Evolutionary conservation across 768 basidiomycete genomes (phyloP).

Genomic region (Amyloporia xantha): DNA sequence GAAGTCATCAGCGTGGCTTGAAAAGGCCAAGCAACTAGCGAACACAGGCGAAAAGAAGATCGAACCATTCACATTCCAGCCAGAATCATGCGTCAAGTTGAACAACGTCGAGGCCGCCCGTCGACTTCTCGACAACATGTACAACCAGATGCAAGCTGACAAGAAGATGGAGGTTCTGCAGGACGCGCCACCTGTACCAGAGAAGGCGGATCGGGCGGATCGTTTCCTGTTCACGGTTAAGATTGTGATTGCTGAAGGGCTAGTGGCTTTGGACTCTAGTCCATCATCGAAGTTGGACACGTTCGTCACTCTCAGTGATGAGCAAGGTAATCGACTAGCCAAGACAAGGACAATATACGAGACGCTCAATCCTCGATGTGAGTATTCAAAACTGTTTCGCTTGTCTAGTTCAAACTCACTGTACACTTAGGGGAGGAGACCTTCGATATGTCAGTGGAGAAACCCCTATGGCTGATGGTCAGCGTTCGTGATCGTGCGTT

Average conservation of each 20-base stretch:
- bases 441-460: constrained; percentile 90
- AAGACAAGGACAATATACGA: constrained; percentile 98
- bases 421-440: constrained; percentile 82
- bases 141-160: constrained; percentile 87
- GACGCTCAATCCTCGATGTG: constrained; percentile 83
- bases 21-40: constrained; percentile 75
- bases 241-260: constrained; percentile 83
- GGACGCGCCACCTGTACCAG: constrained; percentile 61
- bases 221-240: constrained; percentile 91
- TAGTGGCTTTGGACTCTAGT: constrained; percentile 70
- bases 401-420: not conserved
- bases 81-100: constrained; percentile 93
- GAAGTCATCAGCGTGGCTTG: constrained; percentile 84
- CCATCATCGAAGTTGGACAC: constrained; percentile 82
- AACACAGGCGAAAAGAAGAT: constrained; percentile 82
- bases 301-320: constrained; percentile 92
- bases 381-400: constrained; percentile 27
- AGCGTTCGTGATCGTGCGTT: constrained; percentile 88
- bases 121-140: constrained; percentile 88
- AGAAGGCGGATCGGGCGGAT: constrained; percentile 47
- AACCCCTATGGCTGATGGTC: constrained; percentile 95
- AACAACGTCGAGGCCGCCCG: constrained; percentile 96
- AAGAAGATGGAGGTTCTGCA: constrained; percentile 62
- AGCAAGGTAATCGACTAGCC: constrained; percentile 80
- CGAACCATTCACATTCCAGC: constrained; percentile 90